Evolutionary conservation across 768 basidiomycete species (phyloP), one percentile per base, ranked within the genome.

Genomic region (Amanita inopinata): DNA sequence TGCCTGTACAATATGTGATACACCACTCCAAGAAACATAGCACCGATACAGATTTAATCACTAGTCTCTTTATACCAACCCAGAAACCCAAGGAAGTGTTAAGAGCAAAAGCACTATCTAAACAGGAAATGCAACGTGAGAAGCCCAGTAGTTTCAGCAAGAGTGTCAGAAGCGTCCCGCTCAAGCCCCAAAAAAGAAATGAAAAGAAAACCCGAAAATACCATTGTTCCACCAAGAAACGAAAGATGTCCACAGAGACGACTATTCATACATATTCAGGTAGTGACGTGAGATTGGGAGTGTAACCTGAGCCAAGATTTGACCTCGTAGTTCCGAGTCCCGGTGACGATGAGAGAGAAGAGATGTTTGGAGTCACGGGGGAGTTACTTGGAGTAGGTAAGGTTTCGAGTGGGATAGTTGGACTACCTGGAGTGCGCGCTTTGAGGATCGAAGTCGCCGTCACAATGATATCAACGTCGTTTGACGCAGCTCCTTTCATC

Each of bases 381-480:
- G 37, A 33, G 24, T 24, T 46, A 15, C 19, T 38, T 24, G 14
- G 27, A n/a, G 45, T 5, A n/a, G 36, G 45, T 19, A 39, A 39
- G 9, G 30, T 17, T 17, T 46, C 38, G n/a, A 40, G 39, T 12
- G 36, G 25, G 27, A 39, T 39, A 20, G 40, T 38, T 45, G 52
- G 48, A 41, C 51, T 55, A 38, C 45, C 51, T 23, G 66, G 58
- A 38, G 65, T 63, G 44, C 65, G 62, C 22, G 66, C 61, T 53
- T 65, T 70, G 18, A 73, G 59, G 43, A 73, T 69, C 8, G 67
- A 67, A 23, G 69, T 69, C 30, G 85, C 83, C 2, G 83, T 78
- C 53, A 83, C 78, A 53, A 88, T 70, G 50, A 88, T 83, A 51
- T 88, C 84, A 39, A 89, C 80, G 53, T 86, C 86, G 41, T 78